Conservation (phyloP, 139 green algal species). For the Volvox africanus region DNA sequence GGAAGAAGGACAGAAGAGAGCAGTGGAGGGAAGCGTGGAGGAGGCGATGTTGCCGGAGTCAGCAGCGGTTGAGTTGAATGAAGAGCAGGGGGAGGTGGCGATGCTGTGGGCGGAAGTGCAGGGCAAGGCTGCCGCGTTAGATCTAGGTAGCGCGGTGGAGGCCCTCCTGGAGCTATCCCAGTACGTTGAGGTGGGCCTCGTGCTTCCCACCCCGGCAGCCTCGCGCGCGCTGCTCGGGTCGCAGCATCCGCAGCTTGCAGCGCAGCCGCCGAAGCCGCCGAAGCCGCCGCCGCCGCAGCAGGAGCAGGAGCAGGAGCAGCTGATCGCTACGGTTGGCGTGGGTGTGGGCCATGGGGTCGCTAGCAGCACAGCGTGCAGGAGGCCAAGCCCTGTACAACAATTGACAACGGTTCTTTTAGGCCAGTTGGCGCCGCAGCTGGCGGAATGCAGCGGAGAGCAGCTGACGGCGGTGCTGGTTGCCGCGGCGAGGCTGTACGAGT, state of each 20-base stretch:
- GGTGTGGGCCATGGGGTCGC: too few relatives aligned
- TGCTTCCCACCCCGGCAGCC: background rate
- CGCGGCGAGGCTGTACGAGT: background rate
- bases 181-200: background rate
- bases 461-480: background rate
- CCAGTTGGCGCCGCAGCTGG: conserved; percentile 1
- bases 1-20: background rate
- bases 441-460: background rate
- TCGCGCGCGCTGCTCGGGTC: background rate
- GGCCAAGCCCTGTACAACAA: background rate
- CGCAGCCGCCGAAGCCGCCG: too few relatives aligned
- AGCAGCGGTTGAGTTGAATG: too few relatives aligned
- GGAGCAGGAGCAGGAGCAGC: background rate
- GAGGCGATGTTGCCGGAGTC: background rate
- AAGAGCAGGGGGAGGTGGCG: background rate
- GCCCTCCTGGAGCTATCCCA: background rate
- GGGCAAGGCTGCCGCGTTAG: background rate
- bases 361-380: background rate
- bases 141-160: background rate
- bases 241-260: background rate
- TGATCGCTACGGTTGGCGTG: too few relatives aligned
- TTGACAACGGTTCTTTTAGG: background rate
- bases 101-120: conserved; percentile 1
- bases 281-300: too few relatives aligned
- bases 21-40: background rate